Evolutionary conservation across 176 grass and related monocot genomes (phyloP), one percentile per base, ranked within the genome.

Genomic region (Eleusine coracana): DNA sequence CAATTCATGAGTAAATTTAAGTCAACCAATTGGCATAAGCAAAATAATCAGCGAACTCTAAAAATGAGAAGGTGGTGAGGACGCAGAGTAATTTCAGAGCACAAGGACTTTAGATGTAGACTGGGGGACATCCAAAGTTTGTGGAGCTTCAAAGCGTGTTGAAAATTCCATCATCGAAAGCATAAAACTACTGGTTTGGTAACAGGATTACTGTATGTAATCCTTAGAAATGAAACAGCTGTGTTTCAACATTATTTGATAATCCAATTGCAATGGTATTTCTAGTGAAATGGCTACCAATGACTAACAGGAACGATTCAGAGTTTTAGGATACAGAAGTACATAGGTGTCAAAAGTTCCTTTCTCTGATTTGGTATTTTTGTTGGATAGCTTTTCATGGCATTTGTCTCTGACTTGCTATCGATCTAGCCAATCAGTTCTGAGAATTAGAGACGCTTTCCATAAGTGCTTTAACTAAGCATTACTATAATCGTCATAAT

Each of bases 101-200:
- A 71, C 75, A 60, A 34, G 11, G 17, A 60, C 66, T 83, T 64
- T 73, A 74, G 56, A 68, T 60, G 39, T 74, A 41, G 65, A 84
- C n/a, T 21, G 20, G 58, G 58, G 17, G 52, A 42, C 52, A 10
- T 59, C 15, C 0, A 0, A 72, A 65, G 67, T 78, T 66, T 72
- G 21, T 67, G 72, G 12, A 21, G 1, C 6, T 61, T 61, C 21
- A 61, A 27, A 27, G 58, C 9, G 0, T 60, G 7, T 25, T 60
- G 9, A 60, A 60, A 58, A 25, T 36, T 31, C 17, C n/a, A 12
- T 13, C 38, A 48, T 58, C n/a, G 63, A 46, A 71, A 63, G 18
- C 62, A n/a, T 28, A 52, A 41, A 76, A 61, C 15, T 41, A 41
- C 67, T 42, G 21, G 8, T 68, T 80, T 55, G 17, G 78, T 68